Percentiles rank a stretch among this genome's conserved stretches.
Evolutionary conservation across 352 stramenopile genomes (phyloP).

Genomic region (Phytophthora constricta): DNA sequence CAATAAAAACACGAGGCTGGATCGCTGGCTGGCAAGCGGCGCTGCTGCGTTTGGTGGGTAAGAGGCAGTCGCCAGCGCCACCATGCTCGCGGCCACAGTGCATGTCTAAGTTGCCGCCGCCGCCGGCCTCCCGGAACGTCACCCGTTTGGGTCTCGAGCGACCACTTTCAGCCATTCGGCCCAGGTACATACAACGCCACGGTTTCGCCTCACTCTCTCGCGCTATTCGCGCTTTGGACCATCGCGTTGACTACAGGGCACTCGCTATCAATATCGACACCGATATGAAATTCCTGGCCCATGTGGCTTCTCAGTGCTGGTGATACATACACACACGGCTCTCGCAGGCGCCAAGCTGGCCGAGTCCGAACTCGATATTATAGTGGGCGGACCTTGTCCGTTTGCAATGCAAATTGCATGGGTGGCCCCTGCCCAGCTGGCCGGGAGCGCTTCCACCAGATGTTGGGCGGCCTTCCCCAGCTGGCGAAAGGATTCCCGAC

Average conservation of each 20-base stretch:
- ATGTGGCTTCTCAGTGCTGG: too few relatives aligned
- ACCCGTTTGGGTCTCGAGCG: too few relatives aligned
- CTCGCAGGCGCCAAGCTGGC: neutral
- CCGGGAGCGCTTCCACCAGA: conserved; percentile 32
- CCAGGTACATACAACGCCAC: too few relatives aligned
- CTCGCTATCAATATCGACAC: too few relatives aligned
- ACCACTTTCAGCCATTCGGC: too few relatives aligned
- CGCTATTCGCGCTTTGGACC: too few relatives aligned
- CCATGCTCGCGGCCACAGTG: conserved; percentile 2
- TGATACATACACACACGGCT: neutral
- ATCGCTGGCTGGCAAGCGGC: too few relatives aligned
- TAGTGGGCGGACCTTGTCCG: conserved; percentile 38
- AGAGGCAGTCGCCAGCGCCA: neutral
- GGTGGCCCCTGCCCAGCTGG: conserved; percentile 37
- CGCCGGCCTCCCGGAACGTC: neutral
- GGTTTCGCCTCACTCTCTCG: too few relatives aligned
- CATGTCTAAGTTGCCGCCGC: conserved; percentile 13
- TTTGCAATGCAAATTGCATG: conserved; percentile 19
- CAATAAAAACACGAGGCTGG: conserved; percentile 18
- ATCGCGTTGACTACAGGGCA: too few relatives aligned
- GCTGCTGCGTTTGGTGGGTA: conserved; percentile 34
- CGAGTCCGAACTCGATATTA: conserved; percentile 21
- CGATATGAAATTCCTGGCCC: too few relatives aligned
- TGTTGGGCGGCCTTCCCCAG: conserved; percentile 7
- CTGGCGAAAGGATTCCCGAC: conserved; percentile 6